phyloP scores from a whole-genome alignment of 495 filamentous ascomycete genomes.

The Aspergillus nidulans region DNA sequence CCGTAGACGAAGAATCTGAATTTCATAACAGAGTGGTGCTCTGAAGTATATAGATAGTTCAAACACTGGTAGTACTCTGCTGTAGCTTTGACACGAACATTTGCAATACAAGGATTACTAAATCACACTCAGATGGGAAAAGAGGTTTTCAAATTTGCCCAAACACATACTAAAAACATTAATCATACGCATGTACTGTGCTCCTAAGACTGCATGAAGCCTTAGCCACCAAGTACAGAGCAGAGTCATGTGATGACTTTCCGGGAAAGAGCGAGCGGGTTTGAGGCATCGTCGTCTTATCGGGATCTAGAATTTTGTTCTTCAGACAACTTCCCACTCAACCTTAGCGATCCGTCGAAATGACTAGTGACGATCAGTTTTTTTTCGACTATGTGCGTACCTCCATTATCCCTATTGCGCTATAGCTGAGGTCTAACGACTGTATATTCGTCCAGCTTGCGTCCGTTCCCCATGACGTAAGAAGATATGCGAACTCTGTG shows the following conservation, averaged over 20 bases:
- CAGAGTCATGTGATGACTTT: neutral
- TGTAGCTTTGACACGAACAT: no score
- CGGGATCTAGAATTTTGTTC: neutral
- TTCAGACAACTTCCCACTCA: neutral
- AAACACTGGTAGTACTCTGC: no score
- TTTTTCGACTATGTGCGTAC: conserved; percentile 46
- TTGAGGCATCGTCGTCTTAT: conserved; percentile 7
- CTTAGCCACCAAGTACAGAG: neutral
- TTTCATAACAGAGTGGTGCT: no score
- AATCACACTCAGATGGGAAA: no score
- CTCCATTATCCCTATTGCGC: neutral
- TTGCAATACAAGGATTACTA: no score
- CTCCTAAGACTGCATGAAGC: no score
- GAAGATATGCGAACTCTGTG: conserved; percentile 57
- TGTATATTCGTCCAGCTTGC: conserved; percentile 51
- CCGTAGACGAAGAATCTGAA: no score
- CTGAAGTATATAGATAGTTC: no score
- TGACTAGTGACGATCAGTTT: conserved; percentile 51
- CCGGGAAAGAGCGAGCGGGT: no score
- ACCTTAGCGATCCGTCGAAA: conserved; percentile 22
- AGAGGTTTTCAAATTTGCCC: no score
- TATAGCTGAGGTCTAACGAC: neutral
- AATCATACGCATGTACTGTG: no score
- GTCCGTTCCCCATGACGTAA: conserved; percentile 67
- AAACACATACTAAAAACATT: no score